Evolutionary conservation across 805 yeast species (phyloP), one percentile per base, ranked within the genome.

Genomic region (Wickerhamomyces chambardii): DNA sequence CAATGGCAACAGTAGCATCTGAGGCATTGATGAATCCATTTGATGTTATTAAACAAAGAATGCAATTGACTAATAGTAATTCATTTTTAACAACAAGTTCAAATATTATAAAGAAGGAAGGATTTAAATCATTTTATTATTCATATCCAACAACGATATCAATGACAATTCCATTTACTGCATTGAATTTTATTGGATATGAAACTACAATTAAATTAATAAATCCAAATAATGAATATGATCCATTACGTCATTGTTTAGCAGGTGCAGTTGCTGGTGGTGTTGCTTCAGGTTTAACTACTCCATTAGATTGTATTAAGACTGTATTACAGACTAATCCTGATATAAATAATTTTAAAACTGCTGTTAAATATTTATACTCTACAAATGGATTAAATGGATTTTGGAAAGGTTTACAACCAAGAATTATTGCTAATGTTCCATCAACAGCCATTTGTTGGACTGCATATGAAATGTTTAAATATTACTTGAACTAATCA

Each of bases 391-490:
- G 89, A 6, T 50, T 66, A 43, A 44, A 47, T 15, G 92, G 95
- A 0, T 92, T 92, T 56, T 54, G 71, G 50, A 70, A 95, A 46
- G 98, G 98, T 15, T 66, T 86, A 50, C 77, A 80, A 51, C 97
- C 98, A 31, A 76, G 98, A 59, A 78, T 92, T 37, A 78, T 90
- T 24, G 83, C 92, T 45, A 87, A 87, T 58, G 87, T 90, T 55
- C 98, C 98, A 17, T 78, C 94, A 31, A 90, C 97, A 8, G 97
- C 97, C 16, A 87, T 90, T 42, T 79, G 95, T 44, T 90, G 97
- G 97, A 90, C 97, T 2, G 85, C 95, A 19, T 90, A 90, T 59
- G 98, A 90, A 58, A 84, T 89, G 90, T 97, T 96, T 30, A 90
- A 90, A 38, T 64, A 62, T 41, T 56, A 61, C 45, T 42, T 64